Evolutionary conservation across 768 basidiomycete species (phyloP).

Genomic region (Cantharellus anzutake): DNA sequence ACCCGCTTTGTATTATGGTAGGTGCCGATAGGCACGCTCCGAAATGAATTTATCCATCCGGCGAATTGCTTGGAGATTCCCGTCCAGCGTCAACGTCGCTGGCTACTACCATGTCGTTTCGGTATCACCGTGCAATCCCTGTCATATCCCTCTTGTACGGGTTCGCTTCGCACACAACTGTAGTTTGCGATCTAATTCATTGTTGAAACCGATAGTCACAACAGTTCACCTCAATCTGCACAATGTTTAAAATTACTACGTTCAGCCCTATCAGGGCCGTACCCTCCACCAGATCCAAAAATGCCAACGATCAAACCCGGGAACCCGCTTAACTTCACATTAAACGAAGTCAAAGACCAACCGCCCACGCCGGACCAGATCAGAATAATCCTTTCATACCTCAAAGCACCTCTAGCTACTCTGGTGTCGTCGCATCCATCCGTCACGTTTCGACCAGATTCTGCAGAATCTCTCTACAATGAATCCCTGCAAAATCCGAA

Average conservation of each 20-base stretch:
- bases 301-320: neutral
- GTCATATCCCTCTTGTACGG: neutral
- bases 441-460: neutral
- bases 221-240: neutral
- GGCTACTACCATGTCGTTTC: neutral
- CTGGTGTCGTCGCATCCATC: neutral
- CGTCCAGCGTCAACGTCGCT: too few relatives aligned
- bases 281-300: neutral
- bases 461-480: neutral
- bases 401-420: neutral
- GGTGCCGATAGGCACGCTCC: too few relatives aligned
- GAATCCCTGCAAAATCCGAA: neutral
- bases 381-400: neutral
- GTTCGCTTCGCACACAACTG: neutral
- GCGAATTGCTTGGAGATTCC: too few relatives aligned
- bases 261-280: neutral
- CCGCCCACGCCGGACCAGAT: conserved; percentile 1
- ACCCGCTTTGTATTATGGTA: too few relatives aligned
- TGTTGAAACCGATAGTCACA: neutral
- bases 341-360: neutral
- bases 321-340: neutral
- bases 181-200: neutral
- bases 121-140: neutral
- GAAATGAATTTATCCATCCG: too few relatives aligned
- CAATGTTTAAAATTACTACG: neutral